Evolutionary conservation across 129 eudicot genomes (phyloP).

Genomic region (Chrysanthemum lavandulifolium): DNA sequence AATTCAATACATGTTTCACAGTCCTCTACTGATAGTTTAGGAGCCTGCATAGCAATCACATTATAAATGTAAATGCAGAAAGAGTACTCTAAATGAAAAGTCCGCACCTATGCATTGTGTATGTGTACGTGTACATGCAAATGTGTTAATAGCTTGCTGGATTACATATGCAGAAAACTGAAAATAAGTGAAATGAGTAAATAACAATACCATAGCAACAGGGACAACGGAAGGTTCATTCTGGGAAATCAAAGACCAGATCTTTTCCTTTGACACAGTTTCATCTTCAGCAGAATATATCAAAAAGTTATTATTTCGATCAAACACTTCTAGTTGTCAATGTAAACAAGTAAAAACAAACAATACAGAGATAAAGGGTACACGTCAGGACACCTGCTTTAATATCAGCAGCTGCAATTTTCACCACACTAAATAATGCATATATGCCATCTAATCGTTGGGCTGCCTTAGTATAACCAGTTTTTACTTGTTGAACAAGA

Average conservation of each 20-base stretch:
- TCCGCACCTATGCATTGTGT: too few relatives aligned
- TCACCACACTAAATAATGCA: constrained; percentile 66
- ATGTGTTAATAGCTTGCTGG: not conserved
- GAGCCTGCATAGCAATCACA: constrained; percentile 50
- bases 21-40: constrained; percentile 79
- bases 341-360: not conserved
- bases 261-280: constrained; percentile 66
- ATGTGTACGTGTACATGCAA: too few relatives aligned
- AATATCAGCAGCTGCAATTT: constrained; percentile 80
- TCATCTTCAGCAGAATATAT: constrained; percentile 55
- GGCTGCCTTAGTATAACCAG: constrained; percentile 86
- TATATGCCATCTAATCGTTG: constrained; percentile 95
- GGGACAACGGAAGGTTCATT: constrained; percentile 89
- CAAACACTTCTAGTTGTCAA: not conserved
- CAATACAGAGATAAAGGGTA: not conserved
- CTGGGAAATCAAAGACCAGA: constrained; percentile 81
- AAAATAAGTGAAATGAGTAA: constrained; percentile 8
- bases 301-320: constrained; percentile 9
- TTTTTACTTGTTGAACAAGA: constrained; percentile 75
- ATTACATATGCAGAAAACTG: not conserved
- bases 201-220: constrained; percentile 56
- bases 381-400: constrained; percentile 59
- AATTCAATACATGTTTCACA: constrained; percentile 74
- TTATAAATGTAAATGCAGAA: not conserved
- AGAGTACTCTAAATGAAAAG: not conserved